These are phyloP conservation scores for Fusarium sp. DNA, from an alignment of 2,329 filamentous ascomycete species.

Conservation along the genomic window DNA sequence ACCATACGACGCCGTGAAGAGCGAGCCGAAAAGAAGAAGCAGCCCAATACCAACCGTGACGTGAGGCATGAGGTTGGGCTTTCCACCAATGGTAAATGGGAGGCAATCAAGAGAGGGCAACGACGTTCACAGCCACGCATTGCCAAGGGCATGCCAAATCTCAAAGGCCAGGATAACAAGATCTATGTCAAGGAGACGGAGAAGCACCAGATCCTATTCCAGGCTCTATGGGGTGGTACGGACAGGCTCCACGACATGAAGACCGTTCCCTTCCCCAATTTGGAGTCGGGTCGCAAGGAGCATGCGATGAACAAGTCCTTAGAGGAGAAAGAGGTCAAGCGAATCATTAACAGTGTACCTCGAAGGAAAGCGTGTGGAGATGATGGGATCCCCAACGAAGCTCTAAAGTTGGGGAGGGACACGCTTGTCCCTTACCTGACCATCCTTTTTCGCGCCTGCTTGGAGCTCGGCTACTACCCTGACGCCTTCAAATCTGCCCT, in stretches of 20 bases:
- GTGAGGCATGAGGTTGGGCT: background rate
- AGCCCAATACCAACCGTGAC: background rate
- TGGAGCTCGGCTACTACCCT: constrained; percentile 13
- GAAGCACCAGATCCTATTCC: background rate
- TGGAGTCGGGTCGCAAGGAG: background rate
- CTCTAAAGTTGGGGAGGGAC: background rate
- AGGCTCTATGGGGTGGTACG: background rate
- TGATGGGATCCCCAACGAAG: constrained; percentile 18
- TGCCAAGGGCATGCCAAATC: background rate
- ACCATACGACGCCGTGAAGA: background rate
- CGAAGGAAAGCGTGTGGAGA: constrained; percentile 4
- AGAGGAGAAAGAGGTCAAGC: background rate
- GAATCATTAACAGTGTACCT: background rate
- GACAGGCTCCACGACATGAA: background rate
- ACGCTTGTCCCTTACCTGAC: background rate
- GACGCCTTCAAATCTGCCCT: constrained; percentile 12
- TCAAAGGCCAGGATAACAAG: no score
- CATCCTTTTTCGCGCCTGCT: constrained; percentile 14
- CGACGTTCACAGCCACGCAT: background rate
- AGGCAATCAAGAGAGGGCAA: background rate
- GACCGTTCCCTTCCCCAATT: background rate
- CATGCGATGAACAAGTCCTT: background rate
- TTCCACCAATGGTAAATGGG: background rate
- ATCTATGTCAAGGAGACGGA: background rate
- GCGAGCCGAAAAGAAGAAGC: background rate